Evolutionary conservation across 495 filamentous ascomycete species (phyloP), one percentile per base, ranked within the genome.

Genomic region (Astrothelium macrocarpum): DNA sequence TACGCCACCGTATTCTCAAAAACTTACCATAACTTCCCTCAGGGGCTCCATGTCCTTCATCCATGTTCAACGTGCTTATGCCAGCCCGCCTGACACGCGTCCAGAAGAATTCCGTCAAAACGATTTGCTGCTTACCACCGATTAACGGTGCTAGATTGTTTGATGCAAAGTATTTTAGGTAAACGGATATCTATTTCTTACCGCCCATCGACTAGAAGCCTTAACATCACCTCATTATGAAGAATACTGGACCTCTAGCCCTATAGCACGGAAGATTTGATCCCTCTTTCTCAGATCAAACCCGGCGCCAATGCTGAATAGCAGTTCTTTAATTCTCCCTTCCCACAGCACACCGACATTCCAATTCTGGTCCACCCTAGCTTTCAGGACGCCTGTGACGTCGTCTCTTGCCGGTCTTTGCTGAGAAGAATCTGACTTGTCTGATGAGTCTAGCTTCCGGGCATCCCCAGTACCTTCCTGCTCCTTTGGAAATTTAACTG

Each of bases 331-430:
- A 53, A 93, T 79, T 62, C 91, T 80, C 1, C 94, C 94, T 73
- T 97, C 94, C 95, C 95, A 98, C 14, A 97, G 79, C 56, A 97
- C 65, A 2, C 91, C 88, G 34, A 96, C 81, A 64, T 85, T 84
- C 72, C 90, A 86, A 63, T 90, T 87, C 73, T 96, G 90, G 68
- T 94, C 90, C 9, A 97, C 76, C 46, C 89, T 81, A 23, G 91
- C 86, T 73, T 97, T 98, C 65, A 98, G 74, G n/a, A 97, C 91
- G 3, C 91, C 92, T 29, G 87, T 82, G 64, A 87, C 86, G 49
- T 86, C 83, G 53, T 90, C 87, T 58, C 84, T 74, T 60, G 76
- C 72, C 26, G 70, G 64, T 16, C 25, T 56, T 16, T 29, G 49
- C 49, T 56, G 12, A 5, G 16, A 29, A 5, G 16, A 56, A 29